Conservation (phyloP, 1,284 basidiomycete genomes). For the Marasmius oreades region DNA sequence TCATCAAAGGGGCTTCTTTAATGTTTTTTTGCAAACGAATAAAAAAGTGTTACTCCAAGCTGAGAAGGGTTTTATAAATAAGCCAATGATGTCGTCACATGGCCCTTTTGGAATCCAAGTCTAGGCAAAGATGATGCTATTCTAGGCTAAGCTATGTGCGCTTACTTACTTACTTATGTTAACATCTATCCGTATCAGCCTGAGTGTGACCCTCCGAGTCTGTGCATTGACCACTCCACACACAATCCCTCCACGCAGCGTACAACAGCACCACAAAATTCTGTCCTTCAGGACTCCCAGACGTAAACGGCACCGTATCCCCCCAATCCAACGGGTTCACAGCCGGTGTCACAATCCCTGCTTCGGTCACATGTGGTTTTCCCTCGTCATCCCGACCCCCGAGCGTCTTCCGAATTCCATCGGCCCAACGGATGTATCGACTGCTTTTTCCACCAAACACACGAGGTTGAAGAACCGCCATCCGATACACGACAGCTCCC, state of each 20-base stretch:
- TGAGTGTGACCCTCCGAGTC: too few relatives aligned
- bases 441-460: conserved; percentile 12
- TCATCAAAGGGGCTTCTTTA: too few relatives aligned
- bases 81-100: too few relatives aligned
- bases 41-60: too few relatives aligned
- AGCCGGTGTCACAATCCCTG: conserved; percentile 34
- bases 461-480: conserved; percentile 22
- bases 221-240: too few relatives aligned
- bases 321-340: conserved; percentile 38
- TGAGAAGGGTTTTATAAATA: too few relatives aligned
- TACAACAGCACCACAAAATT: conserved; percentile 40
- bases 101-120: too few relatives aligned
- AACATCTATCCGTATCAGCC: too few relatives aligned
- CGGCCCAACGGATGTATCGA: conserved; percentile 25
- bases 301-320: conserved; percentile 30
- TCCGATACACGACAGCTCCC: conserved; percentile 40
- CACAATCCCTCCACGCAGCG: conserved; percentile 41
- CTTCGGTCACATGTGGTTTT: conserved; percentile 26
- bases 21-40: too few relatives aligned
- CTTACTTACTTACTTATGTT: too few relatives aligned
- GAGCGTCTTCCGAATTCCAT: conserved; percentile 18
- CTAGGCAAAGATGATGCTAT: too few relatives aligned
- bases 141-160: too few relatives aligned
- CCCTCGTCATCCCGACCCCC: conserved; percentile 18
- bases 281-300: conserved; percentile 40